Evolutionary conservation across 139 green algal genomes (phyloP).

Genomic region (Chlamydomonas sphaeroides): DNA sequence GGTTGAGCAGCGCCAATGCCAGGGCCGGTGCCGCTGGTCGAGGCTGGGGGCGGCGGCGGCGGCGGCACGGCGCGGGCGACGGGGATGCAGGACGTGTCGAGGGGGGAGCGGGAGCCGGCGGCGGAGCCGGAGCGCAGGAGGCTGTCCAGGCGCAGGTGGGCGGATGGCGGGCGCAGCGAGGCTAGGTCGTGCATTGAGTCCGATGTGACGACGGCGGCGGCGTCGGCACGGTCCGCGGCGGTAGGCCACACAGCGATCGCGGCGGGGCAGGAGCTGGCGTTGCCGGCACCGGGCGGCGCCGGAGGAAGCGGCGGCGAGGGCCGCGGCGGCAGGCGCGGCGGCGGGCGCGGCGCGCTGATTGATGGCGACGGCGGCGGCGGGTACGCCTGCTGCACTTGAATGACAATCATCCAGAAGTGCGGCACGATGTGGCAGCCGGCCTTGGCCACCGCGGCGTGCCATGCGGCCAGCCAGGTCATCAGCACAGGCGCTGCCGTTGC

Average conservation of each 20-base stretch:
- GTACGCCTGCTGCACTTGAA: too few species aligned
- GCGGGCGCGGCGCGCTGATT: too few species aligned
- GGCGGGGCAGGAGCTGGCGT: background rate
- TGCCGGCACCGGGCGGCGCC: too few species aligned
- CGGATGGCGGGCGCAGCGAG: background rate
- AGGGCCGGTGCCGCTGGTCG: too few species aligned
- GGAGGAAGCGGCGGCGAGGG: too few species aligned
- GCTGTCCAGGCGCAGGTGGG: background rate
- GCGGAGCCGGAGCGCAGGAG: background rate
- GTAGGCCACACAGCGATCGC: background rate
- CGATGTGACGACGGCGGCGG: too few species aligned
- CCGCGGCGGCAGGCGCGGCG: too few species aligned
- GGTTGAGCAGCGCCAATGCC: too few species aligned
- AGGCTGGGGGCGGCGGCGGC: background rate
- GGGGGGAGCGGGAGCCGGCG: background rate
- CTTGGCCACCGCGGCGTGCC: background rate
- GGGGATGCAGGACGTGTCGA: background rate
- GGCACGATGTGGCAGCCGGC: background rate
- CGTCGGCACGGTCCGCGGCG: background rate
- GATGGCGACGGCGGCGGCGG: too few species aligned
- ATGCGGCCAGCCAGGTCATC: background rate
- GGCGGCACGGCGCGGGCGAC: too few species aligned
- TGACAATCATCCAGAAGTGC: background rate
- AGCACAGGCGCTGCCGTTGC: too few species aligned
- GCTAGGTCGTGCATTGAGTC: too few species aligned